Conservation (phyloP, 1,139 yeast genomes). For the Candida labiduridarum region DNA sequence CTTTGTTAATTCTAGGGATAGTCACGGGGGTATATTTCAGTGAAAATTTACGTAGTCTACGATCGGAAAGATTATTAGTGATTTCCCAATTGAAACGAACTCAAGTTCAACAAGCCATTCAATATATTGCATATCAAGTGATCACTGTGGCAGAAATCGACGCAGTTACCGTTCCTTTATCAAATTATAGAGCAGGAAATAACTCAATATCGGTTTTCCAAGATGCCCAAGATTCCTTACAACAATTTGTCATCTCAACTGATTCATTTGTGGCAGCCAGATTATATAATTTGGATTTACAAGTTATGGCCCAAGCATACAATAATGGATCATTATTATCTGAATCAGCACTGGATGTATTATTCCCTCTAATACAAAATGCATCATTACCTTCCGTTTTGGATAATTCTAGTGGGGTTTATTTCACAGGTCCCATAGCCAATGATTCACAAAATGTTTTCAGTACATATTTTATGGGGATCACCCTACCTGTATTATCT, state of each 20-base stretch:
- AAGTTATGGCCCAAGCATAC: conserved; percentile 35
- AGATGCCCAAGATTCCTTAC: conserved; percentile 48
- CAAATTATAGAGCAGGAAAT: conserved; percentile 74
- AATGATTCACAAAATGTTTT: conserved; percentile 30
- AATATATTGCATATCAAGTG: conserved; percentile 67
- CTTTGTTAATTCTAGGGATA: conserved; percentile 73
- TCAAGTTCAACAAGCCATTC: conserved; percentile 71
- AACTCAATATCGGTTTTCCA: conserved; percentile 42
- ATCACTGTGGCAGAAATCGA: conserved; percentile 69
- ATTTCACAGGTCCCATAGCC: conserved; percentile 61
- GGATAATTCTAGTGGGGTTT: conserved; percentile 32
- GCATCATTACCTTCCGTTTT: conserved; percentile 43
- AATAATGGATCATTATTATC: conserved; percentile 36
- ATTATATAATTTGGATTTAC: conserved; percentile 59
- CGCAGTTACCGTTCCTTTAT: conserved; percentile 59
- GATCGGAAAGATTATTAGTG: conserved; percentile 73
- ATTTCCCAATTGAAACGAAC: conserved; percentile 81
- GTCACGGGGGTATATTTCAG: conserved; percentile 83
- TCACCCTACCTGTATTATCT: conserved; percentile 71
- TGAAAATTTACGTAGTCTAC: conserved; percentile 56
- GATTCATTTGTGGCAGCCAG: conserved; percentile 67
- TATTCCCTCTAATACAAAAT: conserved; percentile 56
- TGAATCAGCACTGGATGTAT: conserved; percentile 31
- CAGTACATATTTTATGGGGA: conserved; percentile 50
- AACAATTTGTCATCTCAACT: conserved; percentile 64